phyloP scores from a whole-genome alignment of 768 basidiomycete species.

The Termitomyces sp. region DNA sequence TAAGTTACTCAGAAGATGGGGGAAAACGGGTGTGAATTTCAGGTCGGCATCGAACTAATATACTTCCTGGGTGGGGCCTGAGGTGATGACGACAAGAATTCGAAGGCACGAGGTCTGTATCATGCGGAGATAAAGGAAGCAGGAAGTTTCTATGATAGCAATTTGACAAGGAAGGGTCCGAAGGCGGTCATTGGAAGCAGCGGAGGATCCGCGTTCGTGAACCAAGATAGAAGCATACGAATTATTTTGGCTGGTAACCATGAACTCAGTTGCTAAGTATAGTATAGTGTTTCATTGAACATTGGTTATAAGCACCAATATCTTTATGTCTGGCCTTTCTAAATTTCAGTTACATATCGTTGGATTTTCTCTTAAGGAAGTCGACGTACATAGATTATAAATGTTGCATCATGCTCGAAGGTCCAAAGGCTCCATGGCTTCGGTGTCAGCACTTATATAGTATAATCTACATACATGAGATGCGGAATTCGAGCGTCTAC shows the following conservation, averaged over 20 bases:
- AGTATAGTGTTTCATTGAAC: no score
- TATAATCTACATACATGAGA: neutral
- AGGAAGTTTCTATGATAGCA: constrained; percentile 11
- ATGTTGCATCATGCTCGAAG: neutral
- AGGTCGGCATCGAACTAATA: constrained; percentile 7
- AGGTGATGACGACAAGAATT: constrained; percentile 5
- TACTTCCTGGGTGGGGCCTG: neutral
- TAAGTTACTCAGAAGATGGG: neutral
- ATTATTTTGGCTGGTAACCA: neutral
- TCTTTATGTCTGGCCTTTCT: no score
- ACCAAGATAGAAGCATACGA: constrained; percentile 15
- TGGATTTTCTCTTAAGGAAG: neutral
- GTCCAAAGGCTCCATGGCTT: neutral
- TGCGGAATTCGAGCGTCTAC: neutral
- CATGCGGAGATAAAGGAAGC: constrained; percentile 1
- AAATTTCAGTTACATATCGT: no score
- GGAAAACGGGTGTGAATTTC: neutral
- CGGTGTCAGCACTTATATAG: neutral
- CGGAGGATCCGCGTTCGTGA: constrained; percentile 14
- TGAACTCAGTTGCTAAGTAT: neutral
- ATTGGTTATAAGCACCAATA: neutral
- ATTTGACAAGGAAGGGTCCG: constrained; percentile 11
- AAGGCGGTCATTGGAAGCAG: constrained; percentile 14
- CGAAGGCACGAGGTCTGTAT: constrained; percentile 7
- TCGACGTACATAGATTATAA: no score